phyloP scores from a whole-genome alignment of 345 rosid genomes.

The Melaleuca alternifolia region DNA sequence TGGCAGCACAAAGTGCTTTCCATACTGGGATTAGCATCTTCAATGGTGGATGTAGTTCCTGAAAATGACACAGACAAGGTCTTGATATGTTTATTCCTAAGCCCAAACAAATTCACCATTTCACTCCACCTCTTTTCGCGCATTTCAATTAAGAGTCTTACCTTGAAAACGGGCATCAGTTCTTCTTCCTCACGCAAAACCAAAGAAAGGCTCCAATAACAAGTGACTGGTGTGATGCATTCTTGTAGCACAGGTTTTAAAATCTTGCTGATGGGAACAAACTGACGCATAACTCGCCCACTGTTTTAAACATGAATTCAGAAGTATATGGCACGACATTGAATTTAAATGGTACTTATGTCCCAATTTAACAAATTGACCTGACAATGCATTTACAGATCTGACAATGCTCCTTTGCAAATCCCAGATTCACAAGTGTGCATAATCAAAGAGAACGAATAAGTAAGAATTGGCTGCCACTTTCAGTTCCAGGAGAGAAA shows the following conservation, averaged over 20 bases:
- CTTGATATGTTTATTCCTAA: background rate
- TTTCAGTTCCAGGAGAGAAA: background rate
- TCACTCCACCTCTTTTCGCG: background rate
- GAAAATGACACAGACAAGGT: background rate
- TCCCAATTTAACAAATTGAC: background rate
- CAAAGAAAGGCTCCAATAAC: slow-evolving; percentile 81
- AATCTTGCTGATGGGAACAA: slow-evolving; percentile 62
- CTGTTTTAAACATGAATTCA: slow-evolving; percentile 15
- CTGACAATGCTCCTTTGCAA: background rate
- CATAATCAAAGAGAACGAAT: background rate
- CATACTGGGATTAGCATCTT: slow-evolving; percentile 75
- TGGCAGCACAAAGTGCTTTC: slow-evolving; percentile 61
- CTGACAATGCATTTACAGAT: background rate
- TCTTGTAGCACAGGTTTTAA: slow-evolving; percentile 78
- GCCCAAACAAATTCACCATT: background rate
- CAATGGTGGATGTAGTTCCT: slow-evolving; percentile 66
- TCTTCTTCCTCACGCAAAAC: slow-evolving; percentile 53
- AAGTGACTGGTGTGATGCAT: slow-evolving; percentile 68
- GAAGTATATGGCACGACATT: background rate
- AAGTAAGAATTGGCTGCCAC: background rate
- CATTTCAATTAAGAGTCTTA: slow-evolving; percentile 5
- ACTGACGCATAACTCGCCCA: slow-evolving; percentile 45
- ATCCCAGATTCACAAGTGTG: background rate
- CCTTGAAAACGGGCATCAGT: slow-evolving; percentile 62
- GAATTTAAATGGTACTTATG: background rate